These are phyloP conservation scores for Cenchrus fungigraminus DNA, from an alignment of 176 grass and related monocot genomes.

Conservation along the genomic window DNA sequence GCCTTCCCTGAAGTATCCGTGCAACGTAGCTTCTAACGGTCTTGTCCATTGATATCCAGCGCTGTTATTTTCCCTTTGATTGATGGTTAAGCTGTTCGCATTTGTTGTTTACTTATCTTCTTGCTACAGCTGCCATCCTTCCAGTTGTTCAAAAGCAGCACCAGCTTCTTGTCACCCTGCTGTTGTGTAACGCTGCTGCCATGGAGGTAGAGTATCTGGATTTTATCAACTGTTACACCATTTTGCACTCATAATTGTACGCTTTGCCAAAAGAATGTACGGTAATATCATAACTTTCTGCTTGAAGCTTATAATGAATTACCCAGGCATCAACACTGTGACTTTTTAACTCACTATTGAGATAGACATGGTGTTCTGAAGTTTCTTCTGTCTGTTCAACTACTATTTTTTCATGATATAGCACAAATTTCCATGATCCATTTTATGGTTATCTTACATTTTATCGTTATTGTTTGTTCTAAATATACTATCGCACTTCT, in stretches of 20 bases:
- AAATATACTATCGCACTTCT: neutral
- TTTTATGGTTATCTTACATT: neutral
- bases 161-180: conserved; percentile 96
- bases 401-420: neutral
- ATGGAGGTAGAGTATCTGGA: conserved; percentile 80
- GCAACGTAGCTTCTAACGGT: neutral
- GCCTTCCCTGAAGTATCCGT: too few species aligned
- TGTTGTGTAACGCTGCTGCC: conserved; percentile 85
- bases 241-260: neutral
- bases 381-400: conserved; percentile 3
- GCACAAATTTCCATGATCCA: neutral
- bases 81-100: conserved; percentile 2
- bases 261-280: neutral
- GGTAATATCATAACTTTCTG: neutral
- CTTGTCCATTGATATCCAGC: conserved; percentile 4
- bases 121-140: conserved; percentile 81
- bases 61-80: neutral
- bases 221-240: neutral
- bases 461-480: neutral
- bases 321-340: neutral
- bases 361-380: neutral
- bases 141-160: conserved; percentile 99
- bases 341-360: conserved; percentile 6
- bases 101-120: neutral
- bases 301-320: conserved; percentile 15